Evolutionary conservation across 2,329 filamentous ascomycete species (phyloP), one percentile per base, ranked within the genome.

Genomic region (Monosporascus sp.): DNA sequence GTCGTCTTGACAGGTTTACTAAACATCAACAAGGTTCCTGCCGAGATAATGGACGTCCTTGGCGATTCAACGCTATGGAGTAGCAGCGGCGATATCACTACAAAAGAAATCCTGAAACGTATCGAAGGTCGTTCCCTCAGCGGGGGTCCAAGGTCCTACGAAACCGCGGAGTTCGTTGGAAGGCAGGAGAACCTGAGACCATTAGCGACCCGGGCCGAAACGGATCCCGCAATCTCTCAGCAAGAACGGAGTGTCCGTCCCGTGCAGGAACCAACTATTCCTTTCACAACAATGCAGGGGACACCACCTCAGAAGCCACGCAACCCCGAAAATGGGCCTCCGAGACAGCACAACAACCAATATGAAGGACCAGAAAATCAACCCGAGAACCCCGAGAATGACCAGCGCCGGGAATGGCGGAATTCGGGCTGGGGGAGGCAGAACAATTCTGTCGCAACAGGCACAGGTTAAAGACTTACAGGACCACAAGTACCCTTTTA

Each of bases 61-160:
- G 89, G 87, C 66, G 93, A 99, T 69, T 86, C 86, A 5, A 81
- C 82, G 22, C 82, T 96, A 50, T 93, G 95, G 72, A 90, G 86
- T 68, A 88, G 85, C 65, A 86, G 81, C 58, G 86, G 88, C 46
- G 93, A 99, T 55, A 86, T 97, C 57, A 97, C 93, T 1, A 96
- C 92, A 6, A 99, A 99, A 71, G 94, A 99, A 65, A 97, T 99
- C 52, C 79, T 99, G 50, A 96, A 93, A 69, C 85, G 91, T 53
- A 97, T 95, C 71, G 91, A 91, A 49, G 90, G 96, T 65, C 87
- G 94, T 57, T 72, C 74, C 52, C 65, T 67, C 1, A 73, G 67
- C 54, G 70, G 72, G 14, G 77, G 78, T 7, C 74, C 78, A 44
- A 73, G 85, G 73, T 72, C 88, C 76, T 74, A 81, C 74, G 82